Conservation (phyloP, 495 filamentous ascomycete genomes). For the Daldinia grandis region DNA sequence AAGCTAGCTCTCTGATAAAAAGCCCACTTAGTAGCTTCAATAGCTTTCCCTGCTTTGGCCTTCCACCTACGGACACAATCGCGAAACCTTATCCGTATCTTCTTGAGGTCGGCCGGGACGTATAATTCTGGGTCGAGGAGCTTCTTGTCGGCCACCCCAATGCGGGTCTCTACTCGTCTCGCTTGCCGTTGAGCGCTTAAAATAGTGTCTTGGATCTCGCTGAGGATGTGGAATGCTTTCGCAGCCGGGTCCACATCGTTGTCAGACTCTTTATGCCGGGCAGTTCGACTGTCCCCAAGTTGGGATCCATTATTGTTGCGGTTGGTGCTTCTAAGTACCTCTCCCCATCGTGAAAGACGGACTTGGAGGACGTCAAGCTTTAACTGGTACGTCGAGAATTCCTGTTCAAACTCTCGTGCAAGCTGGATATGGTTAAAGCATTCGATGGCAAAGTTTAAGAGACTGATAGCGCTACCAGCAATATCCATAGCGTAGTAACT, state of each 20-base stretch:
- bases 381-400: constrained; percentile 21
- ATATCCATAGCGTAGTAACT: constrained; percentile 1
- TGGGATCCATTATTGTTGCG: neutral
- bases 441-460: constrained; percentile 5
- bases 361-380: constrained; percentile 23
- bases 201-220: neutral
- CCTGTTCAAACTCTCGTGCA: constrained; percentile 13
- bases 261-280: neutral
- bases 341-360: constrained; percentile 23
- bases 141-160: neutral
- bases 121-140: constrained; percentile 4
- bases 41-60: constrained; percentile 1
- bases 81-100: constrained; percentile 1
- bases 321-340: neutral
- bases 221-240: neutral
- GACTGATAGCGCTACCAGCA: neutral
- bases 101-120: constrained; percentile 3
- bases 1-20: constrained; percentile 24
- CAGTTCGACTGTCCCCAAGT: neutral
- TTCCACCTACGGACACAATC: constrained; percentile 4
- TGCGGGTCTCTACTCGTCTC: neutral
- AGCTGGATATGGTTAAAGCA: constrained; percentile 16
- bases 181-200: neutral
- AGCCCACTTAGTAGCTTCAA: constrained; percentile 15
- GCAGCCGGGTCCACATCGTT: neutral